These are phyloP conservation scores for Intubia oerlemansii DNA, from an alignment of 2,329 filamentous ascomycete genomes.

Conservation along the genomic window DNA sequence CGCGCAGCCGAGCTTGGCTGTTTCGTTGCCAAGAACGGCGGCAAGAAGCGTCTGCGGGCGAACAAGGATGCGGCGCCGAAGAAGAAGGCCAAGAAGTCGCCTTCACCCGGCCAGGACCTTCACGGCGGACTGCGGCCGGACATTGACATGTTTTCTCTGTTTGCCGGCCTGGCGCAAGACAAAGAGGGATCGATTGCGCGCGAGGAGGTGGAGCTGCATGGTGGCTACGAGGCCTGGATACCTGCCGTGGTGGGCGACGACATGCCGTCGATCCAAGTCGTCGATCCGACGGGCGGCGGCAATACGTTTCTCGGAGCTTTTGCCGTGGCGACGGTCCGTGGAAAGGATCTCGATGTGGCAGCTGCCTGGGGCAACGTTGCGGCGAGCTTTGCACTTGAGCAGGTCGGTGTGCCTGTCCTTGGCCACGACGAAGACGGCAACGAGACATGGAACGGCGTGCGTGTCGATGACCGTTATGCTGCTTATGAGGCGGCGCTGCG, in stretches of 20 bases:
- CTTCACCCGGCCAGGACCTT: conserved; percentile 20
- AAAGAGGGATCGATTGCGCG: conserved; percentile 28
- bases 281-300: conserved; percentile 89
- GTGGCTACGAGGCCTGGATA: conserved; percentile 50
- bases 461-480: conserved; percentile 27
- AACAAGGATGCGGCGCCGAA: conserved; percentile 5
- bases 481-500: conserved; percentile 24
- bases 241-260: conserved; percentile 44
- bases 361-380: conserved; percentile 61
- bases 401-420: conserved; percentile 60
- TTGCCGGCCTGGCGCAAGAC: conserved; percentile 34
- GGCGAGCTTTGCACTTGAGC: conserved; percentile 86
- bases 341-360: conserved; percentile 42
- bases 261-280: conserved; percentile 24
- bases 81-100: conserved; percentile 6
- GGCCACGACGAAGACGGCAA: conserved; percentile 20
- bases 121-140: conserved; percentile 34
- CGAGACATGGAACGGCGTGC: conserved; percentile 41
- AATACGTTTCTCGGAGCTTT: conserved; percentile 65
- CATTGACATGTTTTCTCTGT: conserved; percentile 40
- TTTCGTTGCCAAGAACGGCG: conserved; percentile 35
- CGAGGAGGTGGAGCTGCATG: conserved; percentile 39
- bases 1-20: conserved; percentile 54
- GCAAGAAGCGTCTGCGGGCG: conserved; percentile 20
- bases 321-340: conserved; percentile 35